Evolutionary conservation across 805 yeast genomes (phyloP), one percentile per base, ranked within the genome.

Genomic region (Pichia scutulata): DNA sequence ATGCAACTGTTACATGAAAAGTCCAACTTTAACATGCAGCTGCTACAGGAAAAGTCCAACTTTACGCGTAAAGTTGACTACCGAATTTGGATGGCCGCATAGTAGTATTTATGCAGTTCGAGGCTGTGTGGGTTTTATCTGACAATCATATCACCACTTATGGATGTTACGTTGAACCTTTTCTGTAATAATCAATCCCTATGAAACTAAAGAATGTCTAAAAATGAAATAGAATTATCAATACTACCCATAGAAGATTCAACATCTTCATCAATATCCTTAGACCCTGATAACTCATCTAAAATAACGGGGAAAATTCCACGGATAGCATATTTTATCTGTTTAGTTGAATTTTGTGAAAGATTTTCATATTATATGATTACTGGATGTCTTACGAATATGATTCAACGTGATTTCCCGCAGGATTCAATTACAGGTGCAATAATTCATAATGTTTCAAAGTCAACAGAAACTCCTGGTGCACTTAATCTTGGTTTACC

Each of bases 321-420:
- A 0, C 26, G 23, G 12, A 50, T 59, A 21, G 59, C 63, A 1
- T 64, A 61, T 47, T 44, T 60, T 13, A 54, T 64, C 13, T 65
- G 74, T 53, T 46, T 70, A 7, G 65, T 72, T 33, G 82, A 77
- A 55, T 69, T 77, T 50, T 76, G 80, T 19, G 82, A 77, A 63
- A 65, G 82, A 62, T 79, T 76, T 23, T 76, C 81, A 0, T 77
- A 75, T 57, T 77, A 75, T 53, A 75, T 80, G 4, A 70, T 75
- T 5, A 57, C 70, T n/a, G 75, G 74, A 40, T 64, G 76, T 44
- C 65, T 77, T 41, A 65, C 76, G 28, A 77, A 77, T 59, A 77
- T 77, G 58, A 67, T 77, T 44, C 79, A 76, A 59, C 66, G 80
- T 55, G 73, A 73, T 8, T 61, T 77, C 40, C 81, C 82, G 0